These are phyloP conservation scores for Plasmodium gallinaceum DNA, from an alignment of 169 alveolate species.

Conservation along the genomic window DNA sequence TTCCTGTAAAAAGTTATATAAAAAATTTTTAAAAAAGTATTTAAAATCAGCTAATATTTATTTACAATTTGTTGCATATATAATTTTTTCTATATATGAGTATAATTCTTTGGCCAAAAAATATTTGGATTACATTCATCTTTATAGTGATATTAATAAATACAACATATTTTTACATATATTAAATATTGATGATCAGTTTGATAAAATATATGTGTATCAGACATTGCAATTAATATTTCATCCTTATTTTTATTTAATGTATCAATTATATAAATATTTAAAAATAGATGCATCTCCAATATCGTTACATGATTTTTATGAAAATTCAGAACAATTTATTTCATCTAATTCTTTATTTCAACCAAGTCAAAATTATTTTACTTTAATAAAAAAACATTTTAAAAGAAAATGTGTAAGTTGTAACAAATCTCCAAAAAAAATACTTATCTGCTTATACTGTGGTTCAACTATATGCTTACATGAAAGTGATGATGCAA, in stretches of 20 bases:
- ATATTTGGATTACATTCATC: slow-evolving; percentile 48
- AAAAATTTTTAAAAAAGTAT: slow-evolving; percentile 39
- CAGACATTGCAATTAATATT: slow-evolving; percentile 37
- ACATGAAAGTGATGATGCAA: slow-evolving; percentile 26
- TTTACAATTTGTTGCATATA: slow-evolving; percentile 47
- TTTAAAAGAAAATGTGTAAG: slow-evolving; percentile 58
- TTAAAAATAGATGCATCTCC: slow-evolving; percentile 70
- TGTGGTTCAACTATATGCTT: slow-evolving; percentile 68
- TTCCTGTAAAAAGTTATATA: slow-evolving; percentile 30
- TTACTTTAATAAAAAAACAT: slow-evolving; percentile 47
- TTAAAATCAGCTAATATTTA: slow-evolving; percentile 60
- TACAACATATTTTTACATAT: slow-evolving; percentile 49
- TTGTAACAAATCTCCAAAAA: slow-evolving; percentile 44
- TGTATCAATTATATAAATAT: slow-evolving; percentile 50
- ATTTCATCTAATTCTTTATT: slow-evolving; percentile 38
- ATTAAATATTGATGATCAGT: slow-evolving; percentile 22
- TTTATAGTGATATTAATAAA: slow-evolving; percentile 47
- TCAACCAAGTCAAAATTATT: slow-evolving; percentile 62
- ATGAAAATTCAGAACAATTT: slow-evolving; percentile 43
- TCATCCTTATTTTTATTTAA: slow-evolving; percentile 56
- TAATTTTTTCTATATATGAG: slow-evolving; percentile 55
- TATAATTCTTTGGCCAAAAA: slow-evolving; percentile 35
- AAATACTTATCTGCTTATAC: slow-evolving; percentile 38
- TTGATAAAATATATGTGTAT: slow-evolving; percentile 43
- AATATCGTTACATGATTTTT: slow-evolving; percentile 44